phyloP scores from a whole-genome alignment of 176 grass and related monocot species.

The Stipa capillata region DNA sequence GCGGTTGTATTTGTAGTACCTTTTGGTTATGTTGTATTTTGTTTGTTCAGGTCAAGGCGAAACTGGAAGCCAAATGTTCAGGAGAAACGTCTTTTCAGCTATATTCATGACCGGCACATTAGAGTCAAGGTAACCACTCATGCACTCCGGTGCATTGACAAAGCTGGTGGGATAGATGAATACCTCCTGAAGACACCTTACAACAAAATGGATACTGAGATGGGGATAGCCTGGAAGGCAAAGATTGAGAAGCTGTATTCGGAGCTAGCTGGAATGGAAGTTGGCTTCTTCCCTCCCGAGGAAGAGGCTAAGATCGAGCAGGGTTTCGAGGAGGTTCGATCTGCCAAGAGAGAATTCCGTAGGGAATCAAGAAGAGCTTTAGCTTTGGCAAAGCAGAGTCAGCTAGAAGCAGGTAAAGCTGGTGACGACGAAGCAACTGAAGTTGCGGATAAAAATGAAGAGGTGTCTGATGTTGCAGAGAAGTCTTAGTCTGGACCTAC shows the following conservation, averaged over 20 bases:
- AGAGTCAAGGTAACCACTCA: conserved; percentile 80
- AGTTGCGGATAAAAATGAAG: conserved; percentile 25
- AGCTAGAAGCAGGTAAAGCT: conserved; percentile 28
- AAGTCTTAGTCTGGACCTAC: conserved; percentile 16
- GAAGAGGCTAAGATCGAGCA: conserved; percentile 66
- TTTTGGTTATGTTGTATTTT: neutral
- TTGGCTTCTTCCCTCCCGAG: conserved; percentile 71
- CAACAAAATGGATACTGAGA: conserved; percentile 85
- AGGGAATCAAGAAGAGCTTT: conserved; percentile 49
- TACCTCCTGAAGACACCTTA: conserved; percentile 95
- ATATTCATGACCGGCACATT: conserved; percentile 86
- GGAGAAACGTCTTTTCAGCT: conserved; percentile 93
- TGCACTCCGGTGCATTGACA: conserved; percentile 93
- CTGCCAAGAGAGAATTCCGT: conserved; percentile 39
- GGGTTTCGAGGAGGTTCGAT: conserved; percentile 43
- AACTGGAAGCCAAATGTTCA: conserved; percentile 97
- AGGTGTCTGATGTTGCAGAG: neutral
- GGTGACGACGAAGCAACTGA: conserved; percentile 6
- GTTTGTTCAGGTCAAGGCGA: conserved; percentile 63
- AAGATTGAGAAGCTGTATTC: conserved; percentile 94
- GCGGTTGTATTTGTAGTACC: neutral
- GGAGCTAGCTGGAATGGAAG: conserved; percentile 54
- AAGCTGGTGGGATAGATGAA: conserved; percentile 95
- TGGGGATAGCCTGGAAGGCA: conserved; percentile 76
- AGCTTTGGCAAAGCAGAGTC: conserved; percentile 41